These are phyloP conservation scores for Xylaria telfairii DNA, from an alignment of 495 filamentous ascomycete genomes.

Conservation along the genomic window DNA sequence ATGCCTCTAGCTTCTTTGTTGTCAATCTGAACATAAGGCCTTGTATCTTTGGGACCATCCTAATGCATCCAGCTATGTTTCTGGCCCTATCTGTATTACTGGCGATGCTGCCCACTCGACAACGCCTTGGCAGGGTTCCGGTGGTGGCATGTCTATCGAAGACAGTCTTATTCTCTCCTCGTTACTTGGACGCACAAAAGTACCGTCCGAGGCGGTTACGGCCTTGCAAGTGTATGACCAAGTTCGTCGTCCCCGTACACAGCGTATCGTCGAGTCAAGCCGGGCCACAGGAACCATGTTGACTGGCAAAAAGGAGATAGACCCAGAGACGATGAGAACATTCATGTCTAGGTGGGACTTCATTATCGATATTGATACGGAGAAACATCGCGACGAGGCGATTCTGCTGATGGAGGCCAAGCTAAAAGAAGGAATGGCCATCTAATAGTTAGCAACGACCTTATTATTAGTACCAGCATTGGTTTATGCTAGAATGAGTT, in stretches of 20 bases:
- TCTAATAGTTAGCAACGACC: background rate
- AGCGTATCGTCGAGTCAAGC: constrained; percentile 38
- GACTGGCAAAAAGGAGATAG: background rate
- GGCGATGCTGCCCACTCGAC: constrained; percentile 54
- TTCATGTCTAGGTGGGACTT: constrained; percentile 35
- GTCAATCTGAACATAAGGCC: constrained; percentile 22
- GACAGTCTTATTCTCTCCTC: constrained; percentile 44
- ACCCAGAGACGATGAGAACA: constrained; percentile 8
- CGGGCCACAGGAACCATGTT: constrained; percentile 38
- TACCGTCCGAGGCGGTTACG: constrained; percentile 23
- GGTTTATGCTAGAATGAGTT: no score
- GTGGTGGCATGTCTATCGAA: constrained; percentile 48
- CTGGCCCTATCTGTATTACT: constrained; percentile 39
- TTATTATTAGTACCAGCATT: no score
- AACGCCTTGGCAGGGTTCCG: constrained; percentile 45
- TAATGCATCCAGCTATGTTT: constrained; percentile 28
- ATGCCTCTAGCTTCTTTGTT: background rate
- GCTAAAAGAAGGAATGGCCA: background rate
- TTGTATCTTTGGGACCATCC: constrained; percentile 32
- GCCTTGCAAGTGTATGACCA: constrained; percentile 33
- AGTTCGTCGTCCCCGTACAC: constrained; percentile 32
- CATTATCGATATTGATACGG: constrained; percentile 31
- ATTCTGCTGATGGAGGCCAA: constrained; percentile 9
- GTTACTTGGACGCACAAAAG: constrained; percentile 34
- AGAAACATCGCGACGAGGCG: constrained; percentile 32